Base-by-base conservation (phyloP, 2,329 filamentous ascomycete species). In the Sporothrix globosa region DNA sequence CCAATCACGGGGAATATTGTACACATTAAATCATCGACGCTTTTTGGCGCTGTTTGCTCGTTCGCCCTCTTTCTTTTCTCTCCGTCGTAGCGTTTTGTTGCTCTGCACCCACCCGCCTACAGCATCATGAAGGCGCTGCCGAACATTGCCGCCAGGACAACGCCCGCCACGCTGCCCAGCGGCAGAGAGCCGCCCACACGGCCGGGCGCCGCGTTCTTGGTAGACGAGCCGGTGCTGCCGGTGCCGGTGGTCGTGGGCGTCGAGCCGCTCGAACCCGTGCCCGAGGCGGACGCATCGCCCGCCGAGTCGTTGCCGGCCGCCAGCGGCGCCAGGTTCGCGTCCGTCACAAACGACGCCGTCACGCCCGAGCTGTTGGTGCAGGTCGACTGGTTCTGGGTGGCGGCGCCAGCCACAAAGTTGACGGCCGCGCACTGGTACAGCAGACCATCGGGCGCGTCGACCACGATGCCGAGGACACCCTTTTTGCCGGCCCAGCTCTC, bases 381-480 rank as follows among this genome's bases (percentile, higher is more conserved):
- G 4, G 73, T 72, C 19, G 73, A 73, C 61, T 72, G 67, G 46
- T 27, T 58, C 2, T 69, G n/a, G 6, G 76, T 66, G 46, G 74
- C 77, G 17, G 75, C 76, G 60, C 83, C 83, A 4, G 77, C 75
- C 73, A 89, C 84, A 74, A 88, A 88, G 73, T 84, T 84, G 73
- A 87, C 84, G 46, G 82, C 81, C 54, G 70, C 68, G 67, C 60
- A 74, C 54, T 69, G 84, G 75, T 83, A 89, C 6, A 89, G 78
- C 19, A 85, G 72, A 3, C 88, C 88, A 72, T 90, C 88, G 0
- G 82, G 79, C 0, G 83, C 86, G 24, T 84, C 80, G 27, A 81
- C 82, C 0, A 86, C 83, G 41, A 89, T 77, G 56, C 83, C 78
- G 4, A 90, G 75, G 19, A 89, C 79, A 21, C 86, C 88, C 77